Evolutionary conservation across 495 filamentous ascomycete species (phyloP).

Genomic region (Immersiella caudata): DNA sequence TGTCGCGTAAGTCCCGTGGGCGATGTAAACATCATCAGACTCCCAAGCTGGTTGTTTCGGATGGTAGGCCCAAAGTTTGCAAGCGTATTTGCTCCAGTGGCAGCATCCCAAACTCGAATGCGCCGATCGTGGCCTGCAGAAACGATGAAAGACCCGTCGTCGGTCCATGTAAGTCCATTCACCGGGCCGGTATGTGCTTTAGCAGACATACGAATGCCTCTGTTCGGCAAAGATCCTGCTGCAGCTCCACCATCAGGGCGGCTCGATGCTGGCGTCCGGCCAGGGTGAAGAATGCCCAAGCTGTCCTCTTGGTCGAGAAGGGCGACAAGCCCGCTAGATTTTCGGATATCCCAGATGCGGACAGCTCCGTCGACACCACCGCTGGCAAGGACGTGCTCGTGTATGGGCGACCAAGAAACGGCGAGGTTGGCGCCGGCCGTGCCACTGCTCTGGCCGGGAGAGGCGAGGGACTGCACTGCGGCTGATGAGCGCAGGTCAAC

Average conservation of each 20-base stretch:
- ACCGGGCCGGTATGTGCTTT: constrained; percentile 76
- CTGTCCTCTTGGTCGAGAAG: constrained; percentile 80
- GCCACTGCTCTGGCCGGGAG: constrained; percentile 50
- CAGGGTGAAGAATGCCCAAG: constrained; percentile 52
- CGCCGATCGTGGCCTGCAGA: constrained; percentile 79
- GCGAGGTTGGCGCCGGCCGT: constrained; percentile 69
- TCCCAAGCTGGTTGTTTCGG: constrained; percentile 69
- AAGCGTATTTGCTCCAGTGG: constrained; percentile 77
- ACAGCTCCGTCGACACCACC: constrained; percentile 77
- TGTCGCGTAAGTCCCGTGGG: constrained; percentile 55
- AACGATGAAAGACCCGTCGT: constrained; percentile 71
- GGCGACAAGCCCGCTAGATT: constrained; percentile 69
- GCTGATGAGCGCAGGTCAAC: constrained; percentile 80
- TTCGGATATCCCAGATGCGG: constrained; percentile 82
- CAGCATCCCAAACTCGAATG: constrained; percentile 82
- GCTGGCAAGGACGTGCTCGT: constrained; percentile 77
- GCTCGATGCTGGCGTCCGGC: constrained; percentile 38
- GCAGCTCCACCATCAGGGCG: constrained; percentile 24
- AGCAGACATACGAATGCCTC: constrained; percentile 51
- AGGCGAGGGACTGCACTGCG: constrained; percentile 68
- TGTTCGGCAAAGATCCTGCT: constrained; percentile 50
- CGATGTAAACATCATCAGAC: constrained; percentile 62
- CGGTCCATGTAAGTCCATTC: constrained; percentile 82
- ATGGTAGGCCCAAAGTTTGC: constrained; percentile 79
- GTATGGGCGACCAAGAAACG: constrained; percentile 75